Conservation (phyloP, 495 filamentous ascomycete genomes). For the Cercophora newfieldiana region DNA sequence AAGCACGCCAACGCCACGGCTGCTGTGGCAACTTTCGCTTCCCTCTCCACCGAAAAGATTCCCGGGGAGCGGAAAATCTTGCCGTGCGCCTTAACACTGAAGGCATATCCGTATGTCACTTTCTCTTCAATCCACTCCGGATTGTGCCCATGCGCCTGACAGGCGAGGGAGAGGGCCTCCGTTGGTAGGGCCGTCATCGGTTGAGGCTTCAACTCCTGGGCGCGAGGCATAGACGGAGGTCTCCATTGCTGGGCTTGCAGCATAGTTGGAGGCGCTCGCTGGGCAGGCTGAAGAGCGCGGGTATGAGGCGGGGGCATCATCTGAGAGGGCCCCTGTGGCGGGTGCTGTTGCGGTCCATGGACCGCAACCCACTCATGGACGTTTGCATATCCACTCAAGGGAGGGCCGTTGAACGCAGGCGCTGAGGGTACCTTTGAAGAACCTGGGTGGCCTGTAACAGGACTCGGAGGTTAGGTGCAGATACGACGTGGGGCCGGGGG, state of each 20-base stretch:
- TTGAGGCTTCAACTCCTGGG: background rate
- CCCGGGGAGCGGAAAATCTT: background rate
- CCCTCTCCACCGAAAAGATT: background rate
- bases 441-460: background rate
- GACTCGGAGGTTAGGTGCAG: too few species aligned
- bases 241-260: too few species aligned
- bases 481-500: too few species aligned
- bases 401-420: background rate
- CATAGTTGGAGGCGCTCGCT: too few species aligned
- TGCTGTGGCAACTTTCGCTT: background rate
- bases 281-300: too few species aligned
- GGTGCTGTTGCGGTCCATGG: background rate
- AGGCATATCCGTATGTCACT: background rate
- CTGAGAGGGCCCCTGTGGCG: background rate
- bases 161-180: background rate
- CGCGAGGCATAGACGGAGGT: too few species aligned
- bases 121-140: background rate
- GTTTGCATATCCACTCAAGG: background rate
- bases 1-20: background rate
- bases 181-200: too few species aligned
- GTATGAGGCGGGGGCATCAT: background rate
- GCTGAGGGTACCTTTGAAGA: background rate
- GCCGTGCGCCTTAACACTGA: background rate
- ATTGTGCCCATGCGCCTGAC: background rate
- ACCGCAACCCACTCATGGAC: background rate